phyloP scores from a whole-genome alignment of 106 monocot genomes.

The Cymbidium sinense region DNA sequence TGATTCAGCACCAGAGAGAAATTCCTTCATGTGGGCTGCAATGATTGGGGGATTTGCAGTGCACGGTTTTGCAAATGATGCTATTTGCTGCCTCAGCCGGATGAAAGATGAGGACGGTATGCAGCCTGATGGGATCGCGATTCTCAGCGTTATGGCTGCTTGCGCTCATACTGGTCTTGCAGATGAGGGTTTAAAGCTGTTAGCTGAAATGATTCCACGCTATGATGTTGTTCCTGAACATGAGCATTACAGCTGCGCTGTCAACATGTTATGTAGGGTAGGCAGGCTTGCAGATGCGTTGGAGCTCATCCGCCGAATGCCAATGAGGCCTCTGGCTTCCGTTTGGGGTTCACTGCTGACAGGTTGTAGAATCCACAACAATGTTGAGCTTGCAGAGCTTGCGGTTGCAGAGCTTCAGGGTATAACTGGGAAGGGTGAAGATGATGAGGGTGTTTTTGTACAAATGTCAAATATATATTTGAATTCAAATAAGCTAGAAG shows the following conservation, averaged over 20 bases:
- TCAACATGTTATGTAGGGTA: constrained; percentile 56
- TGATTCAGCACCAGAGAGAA: constrained; percentile 19
- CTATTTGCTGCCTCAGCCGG: constrained; percentile 26
- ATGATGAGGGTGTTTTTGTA: constrained; percentile 53
- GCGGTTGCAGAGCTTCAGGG: constrained; percentile 38
- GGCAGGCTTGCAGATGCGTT: constrained; percentile 45
- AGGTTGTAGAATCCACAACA: constrained; percentile 34
- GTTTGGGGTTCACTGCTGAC: constrained; percentile 63
- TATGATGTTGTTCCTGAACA: constrained; percentile 29
- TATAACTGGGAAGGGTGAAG: constrained; percentile 15
- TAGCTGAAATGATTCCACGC: constrained; percentile 23
- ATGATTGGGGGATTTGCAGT: constrained; percentile 53
- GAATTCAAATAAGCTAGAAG: constrained; percentile 34
- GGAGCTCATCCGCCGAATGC: constrained; percentile 38
- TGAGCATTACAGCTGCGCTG: constrained; percentile 62
- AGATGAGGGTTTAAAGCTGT: constrained; percentile 31
- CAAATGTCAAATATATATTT: constrained; percentile 60
- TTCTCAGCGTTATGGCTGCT: constrained; percentile 41
- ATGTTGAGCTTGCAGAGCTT: constrained; percentile 49
- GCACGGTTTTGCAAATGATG: constrained; percentile 46
- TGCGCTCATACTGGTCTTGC: constrained; percentile 51
- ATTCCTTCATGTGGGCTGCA: constrained; percentile 39
- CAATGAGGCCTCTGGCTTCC: constrained; percentile 45
- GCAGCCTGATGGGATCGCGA: constrained; percentile 35
- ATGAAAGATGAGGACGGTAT: constrained; percentile 47